Evolutionary conservation across 148 eudicot genomes (phyloP), one percentile per base, ranked within the genome.

Genomic region (Chenopodium album): DNA sequence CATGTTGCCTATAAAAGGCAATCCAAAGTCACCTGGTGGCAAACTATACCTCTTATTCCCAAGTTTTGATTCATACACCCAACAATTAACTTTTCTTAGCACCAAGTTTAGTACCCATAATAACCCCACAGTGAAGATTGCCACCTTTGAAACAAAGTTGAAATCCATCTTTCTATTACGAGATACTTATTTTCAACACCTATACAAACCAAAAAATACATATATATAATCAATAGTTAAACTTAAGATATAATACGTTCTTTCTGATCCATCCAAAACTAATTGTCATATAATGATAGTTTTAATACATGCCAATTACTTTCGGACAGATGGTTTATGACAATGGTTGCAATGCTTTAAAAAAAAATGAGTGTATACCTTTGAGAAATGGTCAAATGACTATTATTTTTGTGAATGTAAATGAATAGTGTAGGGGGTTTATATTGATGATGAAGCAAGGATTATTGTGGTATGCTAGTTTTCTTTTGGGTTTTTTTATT

Each of bases 1-100:
- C 99, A 96, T 96, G 65, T 91, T 94, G 11, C 99, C 99, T 52
- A 96, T 44, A 66, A 88, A 87, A 74, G 99, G 98, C 92, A 92
- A 92, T 0, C 99, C 99, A 46, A 91, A 29, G 54, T 96, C 91
- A 68, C 99, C 98, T 0, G 98, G 99, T 7, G 99, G 98, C 71
- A 95, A 81, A 62, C 76, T 34, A 29, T 76, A 81, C 52, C 83
- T 82, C 82, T 84, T 88, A 2, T 88, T 95, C 1, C 92, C 99
- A 77, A 90, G 76, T 64, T 87, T 89, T 7, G 48, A 62, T 72
- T 96, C 99, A 84, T 86, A 83, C 7, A 85, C 70, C 93, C 90
- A 90, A 28, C 54, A 26, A 75, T 96, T 91, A 20, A 86, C 82
- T 66, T 78, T 89, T 74, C 23, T 74, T 4, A 92, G 50, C 76